Evolutionary conservation across 768 basidiomycete species (phyloP), one percentile per base, ranked within the genome.

Genomic region (Xanthoconium stramineum): DNA sequence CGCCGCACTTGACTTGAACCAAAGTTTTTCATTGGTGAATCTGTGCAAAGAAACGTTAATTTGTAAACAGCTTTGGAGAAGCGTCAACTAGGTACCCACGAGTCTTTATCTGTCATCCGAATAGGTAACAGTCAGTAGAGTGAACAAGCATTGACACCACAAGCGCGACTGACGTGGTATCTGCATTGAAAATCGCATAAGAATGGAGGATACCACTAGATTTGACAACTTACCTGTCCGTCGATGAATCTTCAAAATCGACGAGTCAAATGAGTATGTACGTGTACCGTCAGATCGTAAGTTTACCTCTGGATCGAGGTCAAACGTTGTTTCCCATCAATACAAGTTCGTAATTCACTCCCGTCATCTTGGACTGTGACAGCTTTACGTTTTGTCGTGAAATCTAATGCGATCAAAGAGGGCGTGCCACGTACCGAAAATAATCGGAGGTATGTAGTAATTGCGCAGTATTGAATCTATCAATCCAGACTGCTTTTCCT

Each of bases 241-340:
- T 79, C 76, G 49, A 83, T 71, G 59, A 85, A 86, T 58, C 84
- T 85, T 55, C 11, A 39, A 10, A 11, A 44, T 17, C 43, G 24
- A 53, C 9, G 11, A 35, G 9, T 43, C 29, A 20, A 51, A 39
- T 61, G 28, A 62, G 48, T 13, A 43, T 20, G 24, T 2, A 24
- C 24, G 28, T 33, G 12, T 20, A 29, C 19, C 37, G 6, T 2
- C 3, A n/a, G 40, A 35, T 43, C 57, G 42, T 3, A 30, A 28
- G 11, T 14, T 52, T 60, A 87, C 86, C 78, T 76, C 58, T 77
- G 75, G 29, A 88, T 81, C 0, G 86, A 86, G 0, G 87, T 86
- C 57, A 88, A 65, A 33, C 87, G 76, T 59, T 88, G 86, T 64
- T 88, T 88, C n/a, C 86, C 86, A 58, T 88, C 88, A 14, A 87